Conservation (phyloP, 2,329 filamentous ascomycete species). For the Pyrenochaeta sp. region DNA sequence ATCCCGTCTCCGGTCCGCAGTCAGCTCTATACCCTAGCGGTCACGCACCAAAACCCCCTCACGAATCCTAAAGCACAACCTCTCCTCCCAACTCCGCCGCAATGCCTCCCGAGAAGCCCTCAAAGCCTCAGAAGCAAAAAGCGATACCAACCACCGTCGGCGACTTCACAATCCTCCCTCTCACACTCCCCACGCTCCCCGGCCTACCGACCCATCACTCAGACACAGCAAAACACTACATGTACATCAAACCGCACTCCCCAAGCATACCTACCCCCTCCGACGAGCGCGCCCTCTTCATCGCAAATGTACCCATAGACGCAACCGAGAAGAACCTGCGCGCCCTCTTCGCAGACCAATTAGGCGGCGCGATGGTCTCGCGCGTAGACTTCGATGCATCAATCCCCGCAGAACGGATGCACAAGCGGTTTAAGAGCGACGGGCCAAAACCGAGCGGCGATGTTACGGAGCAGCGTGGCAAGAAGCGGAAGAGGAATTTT, state of each 20-base stretch:
- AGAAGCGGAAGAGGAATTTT: conserved; percentile 65
- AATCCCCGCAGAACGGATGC: conserved; percentile 54
- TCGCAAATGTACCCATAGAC: conserved; percentile 90
- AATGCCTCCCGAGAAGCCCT: conserved; percentile 29
- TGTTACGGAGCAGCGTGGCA: conserved; percentile 47
- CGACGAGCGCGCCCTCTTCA: conserved; percentile 80
- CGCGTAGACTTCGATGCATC: conserved; percentile 72
- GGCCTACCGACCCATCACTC: conserved; percentile 58
- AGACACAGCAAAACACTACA: conserved; percentile 71
- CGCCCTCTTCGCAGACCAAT: conserved; percentile 74
- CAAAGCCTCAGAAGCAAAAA: conserved; percentile 24
- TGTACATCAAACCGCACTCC: conserved; percentile 85
- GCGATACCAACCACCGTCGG: conserved; percentile 50
- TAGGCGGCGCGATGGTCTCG: conserved; percentile 82
- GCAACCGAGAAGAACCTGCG: conserved; percentile 80
- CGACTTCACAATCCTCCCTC: conserved; percentile 74
- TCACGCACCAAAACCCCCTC: background rate
- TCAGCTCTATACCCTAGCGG: background rate
- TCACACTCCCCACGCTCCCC: conserved; percentile 61
- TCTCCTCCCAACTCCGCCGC: background rate
- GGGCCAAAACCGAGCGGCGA: conserved; percentile 42
- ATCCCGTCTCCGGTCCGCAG: background rate
- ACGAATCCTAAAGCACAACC: background rate
- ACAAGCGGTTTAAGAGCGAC: conserved; percentile 52
- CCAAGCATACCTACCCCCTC: conserved; percentile 72